Evolutionary conservation across 1,139 yeast species (phyloP), one percentile per base, ranked within the genome.

Genomic region (Diutina rugosa): DNA sequence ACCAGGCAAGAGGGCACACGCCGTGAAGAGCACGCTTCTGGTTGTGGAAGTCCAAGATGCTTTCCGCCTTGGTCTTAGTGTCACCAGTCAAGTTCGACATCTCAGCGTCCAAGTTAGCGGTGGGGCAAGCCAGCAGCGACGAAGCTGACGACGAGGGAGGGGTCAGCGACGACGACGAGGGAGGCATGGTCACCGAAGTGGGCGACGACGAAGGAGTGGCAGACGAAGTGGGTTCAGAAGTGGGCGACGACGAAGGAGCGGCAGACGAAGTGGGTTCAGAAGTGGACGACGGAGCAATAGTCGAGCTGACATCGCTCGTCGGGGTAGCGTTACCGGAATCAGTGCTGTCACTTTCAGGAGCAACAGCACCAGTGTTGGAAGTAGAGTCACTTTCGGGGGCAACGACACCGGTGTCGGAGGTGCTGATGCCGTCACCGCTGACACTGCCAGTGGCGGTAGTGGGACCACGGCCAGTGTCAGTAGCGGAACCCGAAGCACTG

Each of bases 1-100:
- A 72, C 87, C 87, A 84, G 2, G 66, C 60, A 58, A 83, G 69
- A 32, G 68, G 63, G 51, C 69, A 76, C 38, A 77, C 78, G 47
- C 78, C 78, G 62, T 82, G 87, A 58, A 75, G 70, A 30, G 79
- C 80, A 73, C 87, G 74, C 67, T 78, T 74, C 9, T 55, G 62
- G 67, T 83, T 83, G 68, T 81, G 85, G 56, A 71, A 81, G 48
- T 63, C 66, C 59, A 83, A 70, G 56, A 82, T 72, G 6, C 61
- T 69, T 51, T 64, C 56, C 57, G 71, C 68, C 57, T 72, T 71
- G 9, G 64, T 62, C 57, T 61, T 59, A 29, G 70, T 58, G 10
- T 57, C 59, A 55, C 60, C 63, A 9, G 53, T 29, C 41, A 32
- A 49, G 44, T 7, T 14, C 28, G 44, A 16, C n/a, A 32, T 30